Percentiles rank a stretch among this genome's conserved stretches.
Conservation (phyloP, 495 filamentous ascomycete species). For the Penicillium daleae region DNA sequence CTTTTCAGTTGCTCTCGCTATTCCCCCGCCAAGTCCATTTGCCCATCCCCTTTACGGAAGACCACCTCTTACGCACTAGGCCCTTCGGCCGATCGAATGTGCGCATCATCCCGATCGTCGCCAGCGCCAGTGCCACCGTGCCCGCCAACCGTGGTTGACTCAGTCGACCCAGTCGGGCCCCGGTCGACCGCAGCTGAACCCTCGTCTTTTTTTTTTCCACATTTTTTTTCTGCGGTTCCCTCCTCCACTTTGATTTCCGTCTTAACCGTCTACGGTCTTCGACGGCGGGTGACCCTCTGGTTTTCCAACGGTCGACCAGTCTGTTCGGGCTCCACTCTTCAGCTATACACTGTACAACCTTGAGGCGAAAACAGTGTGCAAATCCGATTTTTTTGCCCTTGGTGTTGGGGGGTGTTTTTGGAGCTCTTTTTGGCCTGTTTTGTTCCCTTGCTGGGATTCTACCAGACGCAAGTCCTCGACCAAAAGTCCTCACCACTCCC, state of each 20-base stretch:
- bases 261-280: constrained; percentile 22
- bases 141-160: constrained; percentile 42
- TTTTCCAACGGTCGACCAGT: constrained; percentile 22
- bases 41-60: constrained; percentile 15
- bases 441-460: not conserved
- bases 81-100: constrained; percentile 29
- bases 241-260: constrained; percentile 19
- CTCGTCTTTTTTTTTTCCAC: not conserved
- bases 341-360: constrained; percentile 15
- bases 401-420: too few species aligned
- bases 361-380: not conserved
- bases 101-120: constrained; percentile 40
- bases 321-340: constrained; percentile 20
- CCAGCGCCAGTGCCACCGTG: constrained; percentile 28
- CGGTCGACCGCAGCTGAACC: constrained; percentile 26
- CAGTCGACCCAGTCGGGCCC: constrained; percentile 3
- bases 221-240: not conserved
- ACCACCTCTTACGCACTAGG: not conserved
- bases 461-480: not conserved
- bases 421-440: not conserved
- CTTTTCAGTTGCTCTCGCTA: not conserved
- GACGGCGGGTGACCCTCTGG: constrained; percentile 9
- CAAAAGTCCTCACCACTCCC: not conserved
- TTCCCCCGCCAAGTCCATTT: not conserved
- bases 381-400: not conserved